Evolutionary conservation across 306 rosid genomes (phyloP).

Genomic region (Quercus berberidifolia): DNA sequence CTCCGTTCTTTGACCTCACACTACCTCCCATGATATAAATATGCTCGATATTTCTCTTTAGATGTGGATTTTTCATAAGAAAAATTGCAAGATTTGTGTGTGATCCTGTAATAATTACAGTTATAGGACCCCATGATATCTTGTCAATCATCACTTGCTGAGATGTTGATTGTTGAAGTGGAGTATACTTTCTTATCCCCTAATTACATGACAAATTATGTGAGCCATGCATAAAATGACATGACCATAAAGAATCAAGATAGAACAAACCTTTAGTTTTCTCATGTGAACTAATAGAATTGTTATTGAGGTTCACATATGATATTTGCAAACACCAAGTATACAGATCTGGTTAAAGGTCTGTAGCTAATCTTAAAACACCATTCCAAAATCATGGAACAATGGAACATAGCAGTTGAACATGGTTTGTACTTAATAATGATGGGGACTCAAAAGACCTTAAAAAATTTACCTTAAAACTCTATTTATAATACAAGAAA

Average conservation of each 20-base stretch:
- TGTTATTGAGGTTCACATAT: background rate
- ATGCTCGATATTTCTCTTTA: conserved; percentile 75
- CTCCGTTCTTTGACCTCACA: conserved; percentile 75
- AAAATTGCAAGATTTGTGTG: conserved; percentile 86
- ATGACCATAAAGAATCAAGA: conserved; percentile 1
- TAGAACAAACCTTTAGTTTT: background rate
- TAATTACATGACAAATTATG: conserved; percentile 30
- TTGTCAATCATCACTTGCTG: conserved; percentile 88
- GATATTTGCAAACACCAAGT: background rate
- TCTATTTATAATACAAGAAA: background rate
- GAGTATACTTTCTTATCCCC: conserved; percentile 72
- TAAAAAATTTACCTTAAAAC: background rate
- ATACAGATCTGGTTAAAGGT: background rate
- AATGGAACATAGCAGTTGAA: background rate
- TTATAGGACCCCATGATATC: conserved; percentile 74
- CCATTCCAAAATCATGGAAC: background rate
- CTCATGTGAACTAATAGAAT: background rate
- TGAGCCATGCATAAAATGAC: conserved; percentile 6
- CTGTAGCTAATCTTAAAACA: background rate
- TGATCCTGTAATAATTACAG: conserved; percentile 52
- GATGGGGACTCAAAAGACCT: too few relatives aligned
- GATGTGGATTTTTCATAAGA: conserved; percentile 71
- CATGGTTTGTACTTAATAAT: too few relatives aligned
- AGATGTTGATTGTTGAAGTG: conserved; percentile 61
- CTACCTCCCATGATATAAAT: conserved; percentile 92